Evolutionary conservation across 2,329 filamentous ascomycete genomes (phyloP), one percentile per base, ranked within the genome.

Genomic region (Akanthomyces uredinophilus): DNA sequence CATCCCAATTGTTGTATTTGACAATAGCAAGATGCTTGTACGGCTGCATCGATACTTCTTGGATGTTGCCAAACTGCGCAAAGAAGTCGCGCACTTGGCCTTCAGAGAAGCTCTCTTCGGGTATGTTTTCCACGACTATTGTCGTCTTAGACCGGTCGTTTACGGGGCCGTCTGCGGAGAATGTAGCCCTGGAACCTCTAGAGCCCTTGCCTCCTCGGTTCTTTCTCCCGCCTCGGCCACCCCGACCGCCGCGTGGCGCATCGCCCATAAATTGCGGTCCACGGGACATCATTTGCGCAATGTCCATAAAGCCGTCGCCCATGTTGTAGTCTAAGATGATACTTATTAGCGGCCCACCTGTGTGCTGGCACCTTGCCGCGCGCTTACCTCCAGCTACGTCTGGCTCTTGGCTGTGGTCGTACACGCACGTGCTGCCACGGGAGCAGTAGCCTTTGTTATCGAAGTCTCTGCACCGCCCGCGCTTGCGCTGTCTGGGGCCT

Each of bases 101-200:
- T 68, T 92, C 89, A 49, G 77, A 80, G 61, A 90, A 87, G 61
- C 85, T 81, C 22, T 90, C 87, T 64, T 88, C 83, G 0, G 91
- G 91, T 6, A 95, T 94, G 62, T 87, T 87, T 70, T 93, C 89
- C 3, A 95, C 82, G 2, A 93, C 89, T 22, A 95, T 83, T 0
- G 86, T 85, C 8, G 84, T 88, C 67, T 87, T 88, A 0, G 80
- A 81, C 60, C 75, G 80, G 70, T 92, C 88, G 55, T 79, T 73
- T 29, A 86, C 82, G 0, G 87, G 85, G 0, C 87, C 87, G 24
- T 85, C 81, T 0, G 82, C 80, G 0, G 90, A 90, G 68, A 91
- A 87, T 0, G 85, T 75, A 4, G 87, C 81, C 37, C 83, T 79
- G 11, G 47, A 46, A 5, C 73, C 77, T 43, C 66, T 68, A 54